A percentile compares a stretch with the other conserved stretches of the same genome.
Evolutionary conservation across 208 protist species (phyloP).

Genomic region (Trypanosoma rangeli): DNA sequence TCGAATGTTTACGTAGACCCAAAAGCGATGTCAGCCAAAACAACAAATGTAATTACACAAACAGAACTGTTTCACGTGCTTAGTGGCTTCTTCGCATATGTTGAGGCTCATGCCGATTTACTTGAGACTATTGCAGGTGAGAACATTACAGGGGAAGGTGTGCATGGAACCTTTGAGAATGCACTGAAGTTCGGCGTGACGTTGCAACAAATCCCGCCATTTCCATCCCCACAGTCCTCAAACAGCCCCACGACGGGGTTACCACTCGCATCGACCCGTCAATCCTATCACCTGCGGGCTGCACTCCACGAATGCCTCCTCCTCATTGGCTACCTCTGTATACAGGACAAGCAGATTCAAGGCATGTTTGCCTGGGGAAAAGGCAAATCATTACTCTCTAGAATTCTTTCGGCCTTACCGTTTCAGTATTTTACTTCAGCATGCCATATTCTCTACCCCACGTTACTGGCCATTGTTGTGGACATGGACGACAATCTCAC

Average conservation of each 20-base stretch:
- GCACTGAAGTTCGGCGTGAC: conserved; percentile 78
- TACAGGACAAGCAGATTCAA: conserved; percentile 71
- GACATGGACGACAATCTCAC: conserved; percentile 57
- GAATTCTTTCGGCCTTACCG: conserved; percentile 62
- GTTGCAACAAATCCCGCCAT: conserved; percentile 40
- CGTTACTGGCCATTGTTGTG: conserved; percentile 53
- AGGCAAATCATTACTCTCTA: conserved; percentile 57
- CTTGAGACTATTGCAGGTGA: conserved; percentile 57
- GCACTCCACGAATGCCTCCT: conserved; percentile 83
- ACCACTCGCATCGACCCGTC: conserved; percentile 1
- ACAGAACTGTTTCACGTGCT: conserved; percentile 80
- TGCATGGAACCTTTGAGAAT: conserved; percentile 56
- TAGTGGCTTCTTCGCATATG: conserved; percentile 67
- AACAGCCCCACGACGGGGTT: conserved; percentile 2
- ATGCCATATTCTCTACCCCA: conserved; percentile 84
- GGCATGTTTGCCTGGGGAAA: conserved; percentile 87
- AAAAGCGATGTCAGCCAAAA: conserved; percentile 15
- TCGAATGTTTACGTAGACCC: conserved; percentile 16
- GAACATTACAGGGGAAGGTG: conserved; percentile 15
- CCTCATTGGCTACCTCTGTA: conserved; percentile 75
- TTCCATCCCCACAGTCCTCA: conserved; percentile 20
- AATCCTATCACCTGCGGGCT: conserved; percentile 54
- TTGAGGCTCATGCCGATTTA: conserved; percentile 49
- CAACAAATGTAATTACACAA: conserved; percentile 44
- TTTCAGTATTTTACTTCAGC: conserved; percentile 81